Evolutionary conservation across 345 rosid species (phyloP).

Genomic region (Pugionium cornutum): DNA sequence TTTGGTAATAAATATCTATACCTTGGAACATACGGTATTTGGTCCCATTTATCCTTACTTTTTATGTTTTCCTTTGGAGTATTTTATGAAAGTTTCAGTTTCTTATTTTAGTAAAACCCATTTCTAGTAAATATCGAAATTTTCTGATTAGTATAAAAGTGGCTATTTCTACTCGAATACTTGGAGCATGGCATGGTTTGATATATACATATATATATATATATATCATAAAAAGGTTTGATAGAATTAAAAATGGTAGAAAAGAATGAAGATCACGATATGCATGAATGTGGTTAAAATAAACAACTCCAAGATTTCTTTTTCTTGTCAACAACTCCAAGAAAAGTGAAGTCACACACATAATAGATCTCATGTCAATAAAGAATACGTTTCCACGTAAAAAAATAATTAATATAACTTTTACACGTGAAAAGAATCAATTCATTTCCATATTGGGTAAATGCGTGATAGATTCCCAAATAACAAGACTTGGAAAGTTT

Average conservation of each 20-base stretch:
- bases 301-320: constrained; percentile 15
- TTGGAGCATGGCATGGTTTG: not conserved
- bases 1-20: constrained; percentile 77
- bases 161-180: not conserved
- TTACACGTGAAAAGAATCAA: constrained; percentile 1
- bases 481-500: constrained; percentile 4
- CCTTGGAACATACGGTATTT: constrained; percentile 66
- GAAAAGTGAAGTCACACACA: constrained; percentile 38
- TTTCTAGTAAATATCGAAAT: not conserved
- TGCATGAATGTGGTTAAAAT: constrained; percentile 25
- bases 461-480: constrained; percentile 9
- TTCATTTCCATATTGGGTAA: constrained; percentile 9
- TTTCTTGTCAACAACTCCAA: constrained; percentile 27
- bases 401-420: too few relatives aligned
- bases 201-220: not conserved
- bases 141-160: constrained; percentile 11
- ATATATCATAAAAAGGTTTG: not conserved
- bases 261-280: constrained; percentile 13
- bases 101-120: too few relatives aligned
- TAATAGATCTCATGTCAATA: constrained; percentile 23
- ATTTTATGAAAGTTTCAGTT: constrained; percentile 13
- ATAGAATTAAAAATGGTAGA: constrained; percentile 5
- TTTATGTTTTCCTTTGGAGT: not conserved
- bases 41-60: constrained; percentile 1
- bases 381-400: not conserved